Base-by-base conservation (phyloP, 768 basidiomycete species). In the Ramaria sp. region DNA sequence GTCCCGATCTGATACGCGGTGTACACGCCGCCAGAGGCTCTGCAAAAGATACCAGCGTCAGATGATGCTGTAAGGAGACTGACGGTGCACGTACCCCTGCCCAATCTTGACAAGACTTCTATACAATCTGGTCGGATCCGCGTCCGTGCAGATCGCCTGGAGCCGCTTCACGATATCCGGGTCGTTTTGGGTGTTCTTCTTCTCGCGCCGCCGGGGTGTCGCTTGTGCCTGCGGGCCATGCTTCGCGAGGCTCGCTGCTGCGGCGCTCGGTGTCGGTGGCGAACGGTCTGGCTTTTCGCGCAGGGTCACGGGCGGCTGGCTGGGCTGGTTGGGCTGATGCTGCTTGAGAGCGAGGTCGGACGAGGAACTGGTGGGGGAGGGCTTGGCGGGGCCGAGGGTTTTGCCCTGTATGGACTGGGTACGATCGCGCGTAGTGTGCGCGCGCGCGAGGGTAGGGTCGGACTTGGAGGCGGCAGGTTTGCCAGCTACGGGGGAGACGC, bases 1-100 rank as follows among this genome's bases (percentile, higher is more conserved):
- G 90, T 92, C 42, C 94, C 93, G 60, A 95, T 88, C 74, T 98
- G 94, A 67, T 96, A 96, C 15, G 95, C 95, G 12, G 94, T 97
- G 72, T 96, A 99, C 1, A 98, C 96, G 62, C 95, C 95, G 41
- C 96, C 95, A 19, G 91, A 95, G 15, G 96, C 95, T 59, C 92
- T 94, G 67, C 7, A 39, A 2, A 38, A 17, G 20, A n/a, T 5
- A 27, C 27, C 27, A 27, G 27, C 27, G 3, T 5, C 27, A 27
- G 3, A 27, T 27, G 27, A 27, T 5, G 27, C 5, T 9, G 22
- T 1, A 59, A 20, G 2, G 34, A 60, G 19, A 41, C 47, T 19
- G 5, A 24, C 7, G 51, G 47, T 19, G 3, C 1, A 7, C 65
- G 20, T 63, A 95, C 92, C 95, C 96, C 70, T 98, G 95, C 41